Conservation (phyloP, 495 filamentous ascomycete species). For the Aspergillus carlsbadensis region DNA sequence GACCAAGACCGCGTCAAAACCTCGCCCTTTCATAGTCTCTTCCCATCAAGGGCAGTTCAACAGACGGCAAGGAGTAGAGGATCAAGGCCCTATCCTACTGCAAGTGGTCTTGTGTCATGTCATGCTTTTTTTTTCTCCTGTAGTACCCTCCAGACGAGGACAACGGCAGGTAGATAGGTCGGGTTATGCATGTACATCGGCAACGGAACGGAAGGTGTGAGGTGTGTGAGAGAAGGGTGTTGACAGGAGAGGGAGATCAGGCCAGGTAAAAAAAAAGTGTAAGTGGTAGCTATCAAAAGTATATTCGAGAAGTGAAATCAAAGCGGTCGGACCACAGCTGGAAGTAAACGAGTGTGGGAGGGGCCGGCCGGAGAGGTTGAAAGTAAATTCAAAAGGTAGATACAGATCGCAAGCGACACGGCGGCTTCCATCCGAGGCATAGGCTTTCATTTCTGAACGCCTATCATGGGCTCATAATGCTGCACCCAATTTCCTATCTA, state of each 20-base stretch:
- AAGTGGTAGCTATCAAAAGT: conserved; percentile 11
- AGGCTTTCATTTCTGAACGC: conserved; percentile 7
- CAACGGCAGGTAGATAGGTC: neutral
- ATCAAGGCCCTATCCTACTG: neutral
- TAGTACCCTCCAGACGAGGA: neutral
- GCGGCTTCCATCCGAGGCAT: neutral
- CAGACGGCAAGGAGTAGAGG: neutral
- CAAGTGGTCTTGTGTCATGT: neutral
- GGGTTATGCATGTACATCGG: conserved; percentile 8
- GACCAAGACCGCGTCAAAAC: neutral
- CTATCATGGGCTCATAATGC: neutral
- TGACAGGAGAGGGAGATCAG: neutral
- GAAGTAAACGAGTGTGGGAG: conserved; percentile 2
- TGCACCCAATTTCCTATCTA: neutral
- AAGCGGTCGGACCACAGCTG: conserved; percentile 6
- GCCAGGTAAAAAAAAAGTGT: neutral
- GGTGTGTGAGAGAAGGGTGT: neutral
- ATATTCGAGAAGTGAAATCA: conserved; percentile 12
- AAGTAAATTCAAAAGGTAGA: conserved; percentile 2
- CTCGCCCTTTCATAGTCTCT: neutral
- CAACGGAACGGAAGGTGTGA: neutral
- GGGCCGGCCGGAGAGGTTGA: neutral
- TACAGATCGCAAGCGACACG: neutral
- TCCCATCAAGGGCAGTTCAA: conserved; percentile 5
- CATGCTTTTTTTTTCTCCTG: neutral